phyloP scores from a whole-genome alignment of 148 eudicot genomes.

The Spergularia marina region DNA sequence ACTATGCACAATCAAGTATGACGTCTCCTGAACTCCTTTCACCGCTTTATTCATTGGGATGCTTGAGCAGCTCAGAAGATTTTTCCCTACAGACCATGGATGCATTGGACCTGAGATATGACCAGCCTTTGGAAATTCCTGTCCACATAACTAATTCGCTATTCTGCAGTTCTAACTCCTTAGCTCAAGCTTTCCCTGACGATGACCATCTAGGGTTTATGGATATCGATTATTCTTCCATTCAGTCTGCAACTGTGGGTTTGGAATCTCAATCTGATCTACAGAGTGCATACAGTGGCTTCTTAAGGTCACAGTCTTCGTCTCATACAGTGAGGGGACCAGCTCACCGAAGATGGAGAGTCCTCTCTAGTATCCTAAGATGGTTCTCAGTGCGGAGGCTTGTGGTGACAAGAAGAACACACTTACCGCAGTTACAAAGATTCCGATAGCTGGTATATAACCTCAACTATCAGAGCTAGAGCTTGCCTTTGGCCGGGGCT shows the following conservation, averaged over 20 bases:
- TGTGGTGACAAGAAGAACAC: constrained; percentile 38
- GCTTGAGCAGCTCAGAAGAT: constrained; percentile 50
- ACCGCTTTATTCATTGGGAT: constrained; percentile 58
- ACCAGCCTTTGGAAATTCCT: constrained; percentile 42
- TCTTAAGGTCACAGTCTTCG: constrained; percentile 30
- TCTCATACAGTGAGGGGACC: constrained; percentile 25
- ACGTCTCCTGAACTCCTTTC: constrained; percentile 59
- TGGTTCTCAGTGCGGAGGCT: constrained; percentile 48
- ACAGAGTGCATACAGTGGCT: constrained; percentile 32
- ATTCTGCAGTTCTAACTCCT: constrained; percentile 43
- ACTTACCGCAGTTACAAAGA: constrained; percentile 17
- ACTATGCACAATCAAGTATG: constrained; percentile 36
- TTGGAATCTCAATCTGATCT: constrained; percentile 38
- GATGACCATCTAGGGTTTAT: constrained; percentile 50
- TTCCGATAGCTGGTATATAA: background rate
- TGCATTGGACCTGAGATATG: constrained; percentile 45
- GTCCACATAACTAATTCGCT: constrained; percentile 37
- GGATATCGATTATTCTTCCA: constrained; percentile 40
- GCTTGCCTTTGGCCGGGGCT: background rate
- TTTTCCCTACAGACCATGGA: constrained; percentile 46
- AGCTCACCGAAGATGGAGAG: constrained; percentile 62
- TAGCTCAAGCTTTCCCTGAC: constrained; percentile 40
- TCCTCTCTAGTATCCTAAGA: constrained; percentile 28
- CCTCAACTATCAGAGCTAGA: constrained; percentile 15
- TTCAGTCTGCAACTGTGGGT: constrained; percentile 34